Evolutionary conservation across 2,329 filamentous ascomycete genomes (phyloP), one percentile per base, ranked within the genome.

Genomic region (Alternaria arborescens): DNA sequence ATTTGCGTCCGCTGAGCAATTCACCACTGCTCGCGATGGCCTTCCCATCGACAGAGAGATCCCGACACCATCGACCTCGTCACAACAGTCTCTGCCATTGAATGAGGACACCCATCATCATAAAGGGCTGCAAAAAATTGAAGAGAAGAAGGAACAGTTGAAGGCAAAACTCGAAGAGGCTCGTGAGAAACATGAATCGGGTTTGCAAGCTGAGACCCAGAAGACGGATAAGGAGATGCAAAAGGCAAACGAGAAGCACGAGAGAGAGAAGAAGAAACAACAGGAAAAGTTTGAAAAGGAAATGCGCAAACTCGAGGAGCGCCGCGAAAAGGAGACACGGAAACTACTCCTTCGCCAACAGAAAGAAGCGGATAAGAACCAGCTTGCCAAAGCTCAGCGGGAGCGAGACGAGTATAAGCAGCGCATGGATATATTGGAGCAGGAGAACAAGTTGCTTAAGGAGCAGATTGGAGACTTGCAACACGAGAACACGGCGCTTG

Each of bases 301-400:
- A 55, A 74, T 89, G 0, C 85, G 86, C 43, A 91, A 89, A 72
- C 86, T 89, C 53, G 86, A 90, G 66, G 88, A 88, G 47, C 89
- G 88, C 67, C 88, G 89, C 68, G 84, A 85, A 64, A 84, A 84
- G 12, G 89, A 92, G 70, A 80, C 91, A 46, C 80, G 81, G 63
- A 90, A 89, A 76, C 79, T 91, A 2, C 87, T 91, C 64, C 84
- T 87, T 65, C 88, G 87, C 78, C 86, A 87, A 48, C 81, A 83
- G 59, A 85, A 84, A 58, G 90, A 93, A 70, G 82, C 87, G 61
- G 79, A 87, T 57, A 81, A 81, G 62, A 79, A 80, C 38, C 82
- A 83, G 57, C 70, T 86, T 8, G 75, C 78, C 1, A 74, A 79
- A 14, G 69, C 84, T 28, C 82, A 82, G 61, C 78, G 81, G 47